phyloP scores from a whole-genome alignment of 2,329 filamentous ascomycete genomes.

The Saccharata proteae region DNA sequence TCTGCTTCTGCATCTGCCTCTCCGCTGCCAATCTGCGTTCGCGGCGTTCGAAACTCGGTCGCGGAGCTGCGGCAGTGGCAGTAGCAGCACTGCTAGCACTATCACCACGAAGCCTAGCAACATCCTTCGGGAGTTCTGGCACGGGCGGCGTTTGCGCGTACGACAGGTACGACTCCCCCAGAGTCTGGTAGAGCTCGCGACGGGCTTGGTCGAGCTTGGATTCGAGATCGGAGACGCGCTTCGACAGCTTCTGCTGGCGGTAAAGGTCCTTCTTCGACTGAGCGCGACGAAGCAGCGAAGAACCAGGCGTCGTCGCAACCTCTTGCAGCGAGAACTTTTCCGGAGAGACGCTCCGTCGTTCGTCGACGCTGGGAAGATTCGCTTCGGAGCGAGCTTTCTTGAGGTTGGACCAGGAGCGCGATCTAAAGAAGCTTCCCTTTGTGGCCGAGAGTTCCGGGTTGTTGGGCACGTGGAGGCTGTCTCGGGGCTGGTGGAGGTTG shows the following conservation, averaged over 20 bases:
- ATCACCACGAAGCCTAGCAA: not conserved
- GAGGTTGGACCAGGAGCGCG: conserved; percentile 8
- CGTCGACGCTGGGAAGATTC: conserved; percentile 6
- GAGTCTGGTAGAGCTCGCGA: conserved; percentile 39
- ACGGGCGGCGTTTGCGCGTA: conserved; percentile 24
- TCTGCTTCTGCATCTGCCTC: conserved; percentile 11
- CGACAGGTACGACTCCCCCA: conserved; percentile 16
- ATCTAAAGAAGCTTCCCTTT: too few relatives aligned
- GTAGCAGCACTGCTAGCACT: too few relatives aligned
- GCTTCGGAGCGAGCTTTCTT: conserved; percentile 7
- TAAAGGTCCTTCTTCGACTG: conserved; percentile 45
- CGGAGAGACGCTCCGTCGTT: not conserved
- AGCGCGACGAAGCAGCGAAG: conserved; percentile 28
- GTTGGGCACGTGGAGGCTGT: conserved; percentile 9
- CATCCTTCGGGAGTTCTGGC: conserved; percentile 17
- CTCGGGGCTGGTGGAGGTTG: conserved; percentile 5
- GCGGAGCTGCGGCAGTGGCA: too few relatives aligned
- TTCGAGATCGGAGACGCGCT: conserved; percentile 50
- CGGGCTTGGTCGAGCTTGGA: conserved; percentile 44
- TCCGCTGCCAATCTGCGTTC: too few relatives aligned
- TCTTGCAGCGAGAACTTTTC: conserved; percentile 7
- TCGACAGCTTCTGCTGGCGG: conserved; percentile 44
- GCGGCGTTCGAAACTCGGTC: too few relatives aligned
- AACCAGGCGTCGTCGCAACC: conserved; percentile 9
- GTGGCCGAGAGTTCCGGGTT: too few relatives aligned